Evolutionary conservation across 2,329 filamentous ascomycete species (phyloP), one percentile per base, ranked within the genome.

Genomic region (Thielaviopsis euricoi): DNA sequence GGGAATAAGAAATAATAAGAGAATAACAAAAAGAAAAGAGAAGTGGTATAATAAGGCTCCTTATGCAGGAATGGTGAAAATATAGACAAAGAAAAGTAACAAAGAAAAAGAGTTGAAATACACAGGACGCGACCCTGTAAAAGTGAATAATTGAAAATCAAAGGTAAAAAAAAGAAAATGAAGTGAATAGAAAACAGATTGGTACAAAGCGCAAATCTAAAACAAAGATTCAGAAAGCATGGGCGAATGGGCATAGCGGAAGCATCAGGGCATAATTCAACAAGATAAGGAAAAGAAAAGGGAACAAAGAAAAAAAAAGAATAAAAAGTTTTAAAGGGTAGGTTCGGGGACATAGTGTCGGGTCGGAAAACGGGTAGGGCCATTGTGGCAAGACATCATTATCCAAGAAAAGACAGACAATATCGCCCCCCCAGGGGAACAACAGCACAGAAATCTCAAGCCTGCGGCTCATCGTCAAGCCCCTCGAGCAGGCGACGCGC

Each of bases 401-500:
- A 26, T 26, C 25, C 25, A 26, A 7, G 25, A 26, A n/a, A n/a
- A 26, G 25, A 33, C 29, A 33, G 29, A 10, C 12, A 33, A 10
- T 6, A 10, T 33, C 12, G 12, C 29, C 2, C 29, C 25, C 9
- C 25, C 25, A 26, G 9, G 25, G 25, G 9, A 26, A 9, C 25
- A 26, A 26, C 4, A 26, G 4, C 25, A 9, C 25, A 4, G 29
- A 53, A 37, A 6, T 17, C 33, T 15, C 21, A 57, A 52, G 23
- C 33, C 49, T 29, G n/a, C 17, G 55, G 29, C 15, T 17, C 40
- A 22, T 74, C 75, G 62, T 83, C 77, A 60, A 82, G 71, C 5
- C 87, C 87, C 63, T 91, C 87, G 29, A 95, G 73, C 3, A 87
- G 78, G 56, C 80, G 76, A 60, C 83, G 81, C 5, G 89, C 89